phyloP scores from a whole-genome alignment of 2,329 filamentous ascomycete species.

The Tolypocladium guangdongense region DNA sequence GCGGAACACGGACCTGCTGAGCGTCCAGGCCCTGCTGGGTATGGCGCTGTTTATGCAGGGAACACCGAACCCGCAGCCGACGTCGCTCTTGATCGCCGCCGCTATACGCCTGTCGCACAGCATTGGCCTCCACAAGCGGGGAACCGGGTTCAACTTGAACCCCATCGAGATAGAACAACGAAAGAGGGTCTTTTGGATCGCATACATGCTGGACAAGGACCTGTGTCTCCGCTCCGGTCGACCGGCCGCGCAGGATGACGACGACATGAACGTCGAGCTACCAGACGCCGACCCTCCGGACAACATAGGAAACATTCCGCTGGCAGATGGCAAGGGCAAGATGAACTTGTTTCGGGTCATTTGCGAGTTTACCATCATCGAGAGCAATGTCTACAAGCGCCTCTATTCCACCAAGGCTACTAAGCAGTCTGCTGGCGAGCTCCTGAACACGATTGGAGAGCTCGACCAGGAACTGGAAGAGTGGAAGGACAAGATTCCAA shows the following conservation, averaged over 20 bases:
- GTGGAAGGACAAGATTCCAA: constrained; percentile 92
- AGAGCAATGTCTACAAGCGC: constrained; percentile 87
- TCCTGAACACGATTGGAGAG: constrained; percentile 91
- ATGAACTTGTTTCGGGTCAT: constrained; percentile 92
- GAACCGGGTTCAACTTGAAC: constrained; percentile 86
- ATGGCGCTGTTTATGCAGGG: constrained; percentile 94
- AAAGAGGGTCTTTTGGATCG: constrained; percentile 56
- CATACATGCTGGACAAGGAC: constrained; percentile 55
- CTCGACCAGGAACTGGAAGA: constrained; percentile 81
- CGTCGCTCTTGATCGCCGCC: constrained; percentile 81
- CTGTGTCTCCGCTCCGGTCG: constrained; percentile 47
- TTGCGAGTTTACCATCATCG: constrained; percentile 84
- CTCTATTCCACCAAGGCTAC: constrained; percentile 88
- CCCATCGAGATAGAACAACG: constrained; percentile 88
- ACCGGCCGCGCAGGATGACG: constrained; percentile 51
- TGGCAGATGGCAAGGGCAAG: constrained; percentile 80
- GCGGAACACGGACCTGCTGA: constrained; percentile 89
- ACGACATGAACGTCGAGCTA: constrained; percentile 88
- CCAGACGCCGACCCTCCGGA: constrained; percentile 84
- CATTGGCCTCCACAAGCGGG: constrained; percentile 89
- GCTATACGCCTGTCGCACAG: constrained; percentile 86
- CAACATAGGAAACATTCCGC: constrained; percentile 86
- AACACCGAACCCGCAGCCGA: constrained; percentile 91
- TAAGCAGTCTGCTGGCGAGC: constrained; percentile 83
- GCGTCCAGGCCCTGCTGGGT: constrained; percentile 84